Evolutionary conservation across 345 rosid genomes (phyloP), one percentile per base, ranked within the genome.

Genomic region (Eucalyptus tenuipes): DNA sequence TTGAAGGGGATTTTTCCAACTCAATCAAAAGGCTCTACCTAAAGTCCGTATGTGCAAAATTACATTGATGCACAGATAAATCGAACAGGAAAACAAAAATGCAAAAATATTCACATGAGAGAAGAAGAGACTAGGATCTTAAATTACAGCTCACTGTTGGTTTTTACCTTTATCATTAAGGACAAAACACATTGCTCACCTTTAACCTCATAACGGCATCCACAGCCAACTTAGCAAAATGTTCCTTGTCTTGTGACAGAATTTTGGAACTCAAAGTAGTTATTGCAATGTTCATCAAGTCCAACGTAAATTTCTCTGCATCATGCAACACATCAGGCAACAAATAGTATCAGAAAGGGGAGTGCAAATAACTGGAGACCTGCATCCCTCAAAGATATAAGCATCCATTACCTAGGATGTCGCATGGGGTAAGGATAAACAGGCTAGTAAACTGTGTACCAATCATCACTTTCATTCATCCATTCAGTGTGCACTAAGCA

Each of bases 201-300:
- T 96, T 95, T 18, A 97, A 91, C 90, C 99, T 95, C 95, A 95
- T 91, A 86, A 97, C 97, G 90, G 99, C 99, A 91, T 96, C 99
- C 37, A 97, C 98, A 45, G 98, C 99, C 88, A 97, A 92, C 92
- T 95, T 95, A 45, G 93, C 98, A 92, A 97, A 97, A 88, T 96
- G 96, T 88, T 94, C 98, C 90, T 97, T 96, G 90, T 97, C 99
- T 90, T 97, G 99, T 48, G 97, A 96, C 42, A 97, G 93, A 86
- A 97, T 96, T 92, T 97, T 97, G 90, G 99, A 97, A 86, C 99
- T 96, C 92, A 97, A 79, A 16, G 99, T 97, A 52, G 99, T 97
- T 97, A 91, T 96, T 3, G 98, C 99, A 90, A 96, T 97, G 92
- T 96, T 97, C 95, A 95, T 90, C 92, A 97, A 91, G 93, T 97